Base-by-base conservation (phyloP, 495 filamentous ascomycete species). In the Jackrogersella minutella region DNA sequence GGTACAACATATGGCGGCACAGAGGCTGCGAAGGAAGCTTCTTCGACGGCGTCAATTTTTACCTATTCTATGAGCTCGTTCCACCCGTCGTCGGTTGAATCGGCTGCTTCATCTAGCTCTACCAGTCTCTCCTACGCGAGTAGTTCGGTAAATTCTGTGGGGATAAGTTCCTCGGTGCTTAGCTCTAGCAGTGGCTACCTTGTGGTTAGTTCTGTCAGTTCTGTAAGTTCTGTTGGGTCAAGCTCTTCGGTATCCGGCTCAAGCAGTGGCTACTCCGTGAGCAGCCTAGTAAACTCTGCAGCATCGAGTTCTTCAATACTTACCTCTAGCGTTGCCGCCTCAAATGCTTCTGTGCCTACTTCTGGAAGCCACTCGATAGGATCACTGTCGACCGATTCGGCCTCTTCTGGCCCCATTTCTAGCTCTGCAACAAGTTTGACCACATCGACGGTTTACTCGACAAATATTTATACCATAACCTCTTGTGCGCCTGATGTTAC, bases 391-490 rank as follows among this genome's bases (percentile, higher is more conserved):
- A 51, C 46, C 51, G 51, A 55, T 40, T 21, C 58, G 6, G 59
- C 44, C 16, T 64, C 78, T 19, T 82, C 80, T 0, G 80, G 78
- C 26, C 71, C 71, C 13, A 76, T 80, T 0, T 68, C 76, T 11
- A 83, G 47, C 44, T 54, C 57, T 17, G 46, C 34, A 3, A 53
- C 54, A 31, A 30, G 75, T 34, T 79, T 76, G 28, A 87, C 85
- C 51, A 85, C 82, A 22, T 88, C 86, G 7, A 88, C 87, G 39
- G 77, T 88, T 14, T 88, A 81, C 73, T 75, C 80, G 13, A 90
- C 87, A 8, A 82, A 78, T 52, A 77, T 81, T 66, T 77, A 84
- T 58, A 88, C 87, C 5, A 77, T 87, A 69, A 86, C 84, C 2
- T 82, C 80, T 58, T 89, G 86, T 71, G 79, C 80, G 6, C 72